Conservation (phyloP, 2,329 filamentous ascomycete species). For the Colletotrichum liaoningense region DNA sequence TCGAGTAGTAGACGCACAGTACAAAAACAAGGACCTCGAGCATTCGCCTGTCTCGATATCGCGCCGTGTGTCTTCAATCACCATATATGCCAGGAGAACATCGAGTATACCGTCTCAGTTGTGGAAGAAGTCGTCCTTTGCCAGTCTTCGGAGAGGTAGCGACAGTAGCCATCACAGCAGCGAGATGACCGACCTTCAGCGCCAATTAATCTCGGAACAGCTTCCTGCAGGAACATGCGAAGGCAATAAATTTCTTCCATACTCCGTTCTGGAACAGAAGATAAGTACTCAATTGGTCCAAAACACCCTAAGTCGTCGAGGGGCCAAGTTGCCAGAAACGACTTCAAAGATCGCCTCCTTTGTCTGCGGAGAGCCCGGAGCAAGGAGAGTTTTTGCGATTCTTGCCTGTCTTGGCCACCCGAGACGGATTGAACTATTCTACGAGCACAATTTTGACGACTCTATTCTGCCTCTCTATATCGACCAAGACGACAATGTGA, state of each 20-base stretch:
- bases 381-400: background rate
- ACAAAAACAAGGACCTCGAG: background rate
- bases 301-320: rapidly evolving
- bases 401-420: background rate
- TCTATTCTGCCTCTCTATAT: background rate
- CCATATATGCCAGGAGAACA: background rate
- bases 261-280: background rate
- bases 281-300: background rate
- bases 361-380: background rate
- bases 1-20: background rate
- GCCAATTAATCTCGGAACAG: background rate
- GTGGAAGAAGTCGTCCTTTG: background rate
- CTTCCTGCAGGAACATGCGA: background rate
- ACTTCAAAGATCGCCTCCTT: background rate
- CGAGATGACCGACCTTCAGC: background rate
- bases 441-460: background rate
- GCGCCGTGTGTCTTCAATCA: background rate
- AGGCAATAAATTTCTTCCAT: background rate
- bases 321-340: rapidly evolving
- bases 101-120: background rate
- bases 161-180: too few species aligned
- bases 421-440: background rate
- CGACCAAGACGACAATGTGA: background rate
- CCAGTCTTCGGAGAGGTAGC: background rate
- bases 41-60: background rate